These are phyloP conservation scores for Pholiota conissans DNA, from an alignment of 768 basidiomycete species.

Conservation along the genomic window DNA sequence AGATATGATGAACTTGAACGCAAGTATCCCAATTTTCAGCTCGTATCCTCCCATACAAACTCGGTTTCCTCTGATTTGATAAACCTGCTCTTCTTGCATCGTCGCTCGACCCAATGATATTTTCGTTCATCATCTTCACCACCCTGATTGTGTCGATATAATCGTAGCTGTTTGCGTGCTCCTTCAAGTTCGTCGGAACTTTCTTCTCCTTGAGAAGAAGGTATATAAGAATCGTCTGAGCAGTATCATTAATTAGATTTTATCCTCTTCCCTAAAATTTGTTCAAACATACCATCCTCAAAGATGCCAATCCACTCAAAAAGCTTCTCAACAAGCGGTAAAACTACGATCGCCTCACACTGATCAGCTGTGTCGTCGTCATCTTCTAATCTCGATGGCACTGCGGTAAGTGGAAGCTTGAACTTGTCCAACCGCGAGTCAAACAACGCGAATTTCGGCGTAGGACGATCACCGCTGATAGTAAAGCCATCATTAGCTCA, in stretches of 20 bases:
- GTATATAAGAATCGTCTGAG: conserved; percentile 18
- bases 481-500: conserved; percentile 4
- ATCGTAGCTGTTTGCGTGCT: conserved; percentile 15
- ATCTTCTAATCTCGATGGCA: conserved; percentile 18
- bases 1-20: too few relatives aligned
- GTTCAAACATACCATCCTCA: conserved; percentile 35
- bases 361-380: conserved; percentile 15
- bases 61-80: neutral
- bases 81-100: neutral
- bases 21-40: neutral
- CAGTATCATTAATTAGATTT: conserved; percentile 1
- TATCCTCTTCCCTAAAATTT: too few relatives aligned
- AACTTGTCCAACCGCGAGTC: conserved; percentile 57
- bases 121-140: neutral
- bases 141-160: conserved; percentile 10
- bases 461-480: neutral
- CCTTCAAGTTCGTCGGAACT: neutral
- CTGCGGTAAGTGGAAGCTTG: conserved; percentile 46
- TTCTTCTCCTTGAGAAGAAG: conserved; percentile 27
- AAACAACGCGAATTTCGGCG: conserved; percentile 48
- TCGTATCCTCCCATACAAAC: neutral
- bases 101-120: neutral
- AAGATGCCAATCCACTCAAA: conserved; percentile 53
- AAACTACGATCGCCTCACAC: conserved; percentile 33
- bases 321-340: conserved; percentile 47